Evolutionary conservation across 2,329 filamentous ascomycete species (phyloP), one percentile per base, ranked within the genome.

Genomic region (Periconia macrospinosa): DNA sequence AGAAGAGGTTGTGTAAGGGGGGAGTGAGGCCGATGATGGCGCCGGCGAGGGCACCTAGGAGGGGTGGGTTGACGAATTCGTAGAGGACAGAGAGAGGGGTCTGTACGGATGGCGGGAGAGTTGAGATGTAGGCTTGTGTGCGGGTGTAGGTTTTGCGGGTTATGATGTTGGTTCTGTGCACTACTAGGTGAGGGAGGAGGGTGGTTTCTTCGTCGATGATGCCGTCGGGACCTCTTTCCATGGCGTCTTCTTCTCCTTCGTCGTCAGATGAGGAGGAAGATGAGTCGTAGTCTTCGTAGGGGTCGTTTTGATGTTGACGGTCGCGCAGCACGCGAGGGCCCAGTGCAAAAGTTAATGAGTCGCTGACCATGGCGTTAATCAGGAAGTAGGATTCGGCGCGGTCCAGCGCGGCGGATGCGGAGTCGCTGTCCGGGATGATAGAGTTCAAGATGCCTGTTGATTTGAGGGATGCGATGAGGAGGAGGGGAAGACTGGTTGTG

Each of bases 341-440:
- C 2, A 88, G 73, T 0, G 83, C 83, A 66, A 88, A 89, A 0
- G 85, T 88, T 54, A 88, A 70, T 49, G 81, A 83, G 62, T 85
- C 87, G 41, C 79, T 81, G 10, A 88, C 76, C 50, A 86, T 87
- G 3, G 85, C 81, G 58, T 85, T 87, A 54, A 89, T 81, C 3
- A 89, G 72, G 62, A 89, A 87, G 67, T 87, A 89, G 14, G 82
- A 83, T 64, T 87, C 84, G 7, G 85, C 85, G 10, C 86, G 76
- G 49, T 82, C 78, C 13, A 88, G 74, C 0, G 83, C 83, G 2
- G 75, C 73, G 1, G 70, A 60, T 2, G 73, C 68, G 1, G 75
- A 67, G 58, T 81, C 75, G 60, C 79, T 59, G 55, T 71, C 56
- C 54, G 79, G 67, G 17, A 87, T 74, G 43, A 77, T 65, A 2